Evolutionary conservation across 257 asterid genomes (phyloP), one percentile per base, ranked within the genome.

Genomic region (Avicennia marina): DNA sequence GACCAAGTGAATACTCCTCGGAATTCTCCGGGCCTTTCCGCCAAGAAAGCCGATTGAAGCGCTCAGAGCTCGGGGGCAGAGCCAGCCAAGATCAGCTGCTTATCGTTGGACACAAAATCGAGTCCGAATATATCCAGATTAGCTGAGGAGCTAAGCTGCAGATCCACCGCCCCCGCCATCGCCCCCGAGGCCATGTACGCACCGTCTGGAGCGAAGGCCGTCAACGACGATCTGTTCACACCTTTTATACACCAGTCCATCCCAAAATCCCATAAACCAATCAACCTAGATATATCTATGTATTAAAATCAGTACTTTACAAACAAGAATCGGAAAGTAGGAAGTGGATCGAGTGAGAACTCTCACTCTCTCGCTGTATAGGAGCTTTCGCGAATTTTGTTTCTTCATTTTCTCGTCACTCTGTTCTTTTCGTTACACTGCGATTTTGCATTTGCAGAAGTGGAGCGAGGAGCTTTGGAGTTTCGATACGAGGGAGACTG

Each of bases 151-250:
- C 98, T 91, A 77, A 91, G 88, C 45, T 83, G 87, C 75, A 88
- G 82, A 88, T 91, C 98, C 70, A 91, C 98, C 56, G 98, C 98
- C 53, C 98, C 98, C 0, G 98, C 97, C 98, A 89, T 91, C 77
- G 98, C 88, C 45, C 97, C 98, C 49, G 97, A 90, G 8, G 97
- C 97, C 81, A 91, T 55, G 79, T 83, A 88, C 47, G 83, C 75
- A 27, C 83, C 89, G 10, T 84, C 97, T 66, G 98, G 95, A 41
- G 97, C 65, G 74, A 91, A 85, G 67, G 95, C 95, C 73, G 87
- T 78, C 79, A 94, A 74, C 46, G 97, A 97, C 83, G 98, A 91
- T 88, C 97, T 72, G 85, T 78, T 76, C 73, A 80, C 93, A 69
- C 71, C 72, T 71, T 91, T 91, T 69, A 90, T 73, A 61, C 69